These are phyloP conservation scores for Hemileccinum rubropunctum DNA, from an alignment of 768 basidiomycete species.

Conservation along the genomic window DNA sequence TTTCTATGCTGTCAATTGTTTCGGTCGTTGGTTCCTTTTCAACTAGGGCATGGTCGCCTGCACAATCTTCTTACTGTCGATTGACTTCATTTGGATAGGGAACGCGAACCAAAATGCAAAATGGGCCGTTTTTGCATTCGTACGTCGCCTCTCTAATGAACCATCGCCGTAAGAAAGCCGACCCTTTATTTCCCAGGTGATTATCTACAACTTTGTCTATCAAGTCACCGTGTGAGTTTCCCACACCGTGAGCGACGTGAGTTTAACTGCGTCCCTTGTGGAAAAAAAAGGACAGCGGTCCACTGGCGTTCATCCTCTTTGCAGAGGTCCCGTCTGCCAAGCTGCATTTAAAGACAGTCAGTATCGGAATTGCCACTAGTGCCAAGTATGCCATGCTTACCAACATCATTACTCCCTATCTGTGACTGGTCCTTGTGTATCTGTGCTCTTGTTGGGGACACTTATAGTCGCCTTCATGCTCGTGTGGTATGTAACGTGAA, in stretches of 20 bases:
- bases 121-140: constrained; percentile 23
- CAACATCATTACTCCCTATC: constrained; percentile 28
- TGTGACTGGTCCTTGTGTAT: constrained; percentile 11
- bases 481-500: constrained; percentile 23
- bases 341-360: constrained; percentile 30
- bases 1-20: constrained; percentile 24
- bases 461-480: too few relatives aligned
- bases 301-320: constrained; percentile 27
- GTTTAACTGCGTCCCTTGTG: too few relatives aligned
- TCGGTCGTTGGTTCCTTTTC: constrained; percentile 25
- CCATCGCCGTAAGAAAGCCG: too few relatives aligned
- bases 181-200: constrained; percentile 14
- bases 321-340: constrained; percentile 30
- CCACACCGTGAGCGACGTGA: background rate
- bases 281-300: constrained; percentile 21
- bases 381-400: constrained; percentile 22
- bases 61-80: constrained; percentile 21
- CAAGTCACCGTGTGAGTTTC: constrained; percentile 23
- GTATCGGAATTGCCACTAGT: constrained; percentile 24
- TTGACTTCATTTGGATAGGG: constrained; percentile 27
- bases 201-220: constrained; percentile 30
- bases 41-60: constrained; percentile 27
- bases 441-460: too few relatives aligned
- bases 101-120: constrained; percentile 12
- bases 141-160: background rate